Conservation (phyloP, 2,329 filamentous ascomycete species). For the Microdochium nivale region DNA sequence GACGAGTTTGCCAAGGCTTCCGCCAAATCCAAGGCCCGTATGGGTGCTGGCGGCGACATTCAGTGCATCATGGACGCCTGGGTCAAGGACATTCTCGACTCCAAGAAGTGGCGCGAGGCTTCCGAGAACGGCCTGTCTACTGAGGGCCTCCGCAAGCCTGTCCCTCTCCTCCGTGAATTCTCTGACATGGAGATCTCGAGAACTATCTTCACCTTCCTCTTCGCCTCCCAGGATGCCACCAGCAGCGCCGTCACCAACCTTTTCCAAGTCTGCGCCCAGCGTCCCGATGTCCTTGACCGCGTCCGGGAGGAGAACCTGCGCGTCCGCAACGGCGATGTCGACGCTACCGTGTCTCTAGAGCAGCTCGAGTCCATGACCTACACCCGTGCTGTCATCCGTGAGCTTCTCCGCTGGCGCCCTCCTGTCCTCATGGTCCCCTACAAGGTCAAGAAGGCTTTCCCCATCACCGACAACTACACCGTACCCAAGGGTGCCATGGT, state of each 20-base stretch:
- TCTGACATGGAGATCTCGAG: conserved; percentile 85
- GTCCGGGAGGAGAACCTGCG: conserved; percentile 84
- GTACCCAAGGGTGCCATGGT: conserved; percentile 92
- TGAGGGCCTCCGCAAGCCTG: conserved; percentile 69
- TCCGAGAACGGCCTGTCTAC: conserved; percentile 62
- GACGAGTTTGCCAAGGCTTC: conserved; percentile 85
- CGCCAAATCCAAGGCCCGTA: conserved; percentile 85
- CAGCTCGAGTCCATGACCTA: conserved; percentile 83
- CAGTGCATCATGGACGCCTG: conserved; percentile 95
- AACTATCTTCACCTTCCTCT: conserved; percentile 93
- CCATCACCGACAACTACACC: conserved; percentile 81
- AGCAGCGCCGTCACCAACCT: conserved; percentile 91
- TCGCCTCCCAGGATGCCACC: conserved; percentile 95
- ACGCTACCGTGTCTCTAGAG: conserved; percentile 68
- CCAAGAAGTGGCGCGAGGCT: conserved; percentile 71
- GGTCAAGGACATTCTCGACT: conserved; percentile 82
- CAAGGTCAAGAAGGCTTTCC: conserved; percentile 89
- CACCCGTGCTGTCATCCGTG: conserved; percentile 84
- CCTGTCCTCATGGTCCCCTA: conserved; percentile 98
- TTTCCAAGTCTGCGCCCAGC: conserved; percentile 89
- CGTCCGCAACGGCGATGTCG: conserved; percentile 64
- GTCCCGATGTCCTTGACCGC: conserved; percentile 83
- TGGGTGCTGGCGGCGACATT: conserved; percentile 78
- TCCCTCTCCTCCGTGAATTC: conserved; percentile 76
- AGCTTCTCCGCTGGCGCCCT: conserved; percentile 86